Evolutionary conservation across 441 rosid genomes (phyloP), one percentile per base, ranked within the genome.

Genomic region (Gossypium davidsonii): DNA sequence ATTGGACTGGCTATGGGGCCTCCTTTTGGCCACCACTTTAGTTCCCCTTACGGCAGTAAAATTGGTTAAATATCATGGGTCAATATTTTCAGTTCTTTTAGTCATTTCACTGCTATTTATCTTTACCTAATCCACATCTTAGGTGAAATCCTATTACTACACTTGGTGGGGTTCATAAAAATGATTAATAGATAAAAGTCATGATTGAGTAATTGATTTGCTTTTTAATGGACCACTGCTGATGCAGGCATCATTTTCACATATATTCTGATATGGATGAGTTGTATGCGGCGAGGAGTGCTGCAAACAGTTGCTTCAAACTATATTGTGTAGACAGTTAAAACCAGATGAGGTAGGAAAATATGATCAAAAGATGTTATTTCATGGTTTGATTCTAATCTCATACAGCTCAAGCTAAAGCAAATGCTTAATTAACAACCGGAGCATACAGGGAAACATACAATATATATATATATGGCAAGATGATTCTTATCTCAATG

Each of bases 261-360:
- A 58, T 21, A 28, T 37, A 28, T 46, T 76, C 18, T 37, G 61
- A 28, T 53, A 31, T 20, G 39, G 64, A 52, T 18, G 20, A 18
- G 60, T 69, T 15, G 7, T 74, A 80, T 64, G 80, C 74, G 78
- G 83, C 80, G 80, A 77, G 67, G 67, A 60, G 74, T 51, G 72
- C 18, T 58, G 18, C 25, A 66, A 57, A 66, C 31, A 42, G 57
- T 66, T 70, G 51, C 20, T 62, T 69, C 39, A 52, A 26, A 66
- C 55, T 17, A 39, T 46, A 26, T 31, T 59, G 31, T 4, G 53
- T 58, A 23, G 3, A 4, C 31, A 59, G n/a, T 21, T 15, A 73
- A 51, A 73, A 31, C 65, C 9, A n/a, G 39, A 57, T 8, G 23
- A 57, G 46, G 44, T 48, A 5, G 71, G 73, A 75, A 56, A 58